Base-by-base conservation (phyloP, 495 filamentous ascomycete genomes). In the Aspergillus affinis region DNA sequence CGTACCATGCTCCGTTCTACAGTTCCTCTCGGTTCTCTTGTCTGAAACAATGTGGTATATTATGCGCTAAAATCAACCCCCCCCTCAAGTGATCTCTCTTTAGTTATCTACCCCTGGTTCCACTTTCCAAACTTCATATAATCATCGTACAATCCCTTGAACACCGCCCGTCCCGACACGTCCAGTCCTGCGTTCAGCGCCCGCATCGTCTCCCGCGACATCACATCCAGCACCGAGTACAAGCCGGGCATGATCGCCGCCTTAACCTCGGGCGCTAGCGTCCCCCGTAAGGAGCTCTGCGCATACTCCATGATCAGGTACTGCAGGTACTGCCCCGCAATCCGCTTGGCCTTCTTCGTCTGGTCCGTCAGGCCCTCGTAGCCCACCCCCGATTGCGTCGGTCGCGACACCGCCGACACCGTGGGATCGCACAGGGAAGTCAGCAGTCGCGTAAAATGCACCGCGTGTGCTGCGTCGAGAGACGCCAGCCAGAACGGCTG, bases 381-480 rank as follows among this genome's bases (percentile, higher is more conserved):
- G n/a, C 71, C 68, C 6, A 62, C 61, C 19, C 69, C 66, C 10
- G 71, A 63, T 48, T 73, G 78, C 17, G 66, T 63, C 2, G 78
- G 71, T 15, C 81, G 77, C 6, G 86, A 76, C 1, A 92, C 87
- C 5, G 88, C 88, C 0, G 87, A 91, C 17, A 84, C 83, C 15
- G 86, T 89, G 15, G 92, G 92, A 55, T 93, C 88, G 70, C 89
- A 92, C 55, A 96, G 82, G 4, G 89, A 80, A 6, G 86, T 89
- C 30, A 97, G 76, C 26, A 95, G 81, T 6, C 90, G 85, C 7
- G 89, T 78, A 70, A 86, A 91, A 27, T 80, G 77, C 46, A 79
- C 74, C 5, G 88, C 88, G 57, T 91, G 82, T 1, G 71, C 69
- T 32, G 82, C 74, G 12, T 74, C 55, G 60, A 77, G 57, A 56